Percentiles rank a stretch among this genome's conserved stretches.
These are phyloP conservation scores for Diaporthe sp. DNA, from an alignment of 2,329 filamentous ascomycete species.

Conservation along the genomic window DNA sequence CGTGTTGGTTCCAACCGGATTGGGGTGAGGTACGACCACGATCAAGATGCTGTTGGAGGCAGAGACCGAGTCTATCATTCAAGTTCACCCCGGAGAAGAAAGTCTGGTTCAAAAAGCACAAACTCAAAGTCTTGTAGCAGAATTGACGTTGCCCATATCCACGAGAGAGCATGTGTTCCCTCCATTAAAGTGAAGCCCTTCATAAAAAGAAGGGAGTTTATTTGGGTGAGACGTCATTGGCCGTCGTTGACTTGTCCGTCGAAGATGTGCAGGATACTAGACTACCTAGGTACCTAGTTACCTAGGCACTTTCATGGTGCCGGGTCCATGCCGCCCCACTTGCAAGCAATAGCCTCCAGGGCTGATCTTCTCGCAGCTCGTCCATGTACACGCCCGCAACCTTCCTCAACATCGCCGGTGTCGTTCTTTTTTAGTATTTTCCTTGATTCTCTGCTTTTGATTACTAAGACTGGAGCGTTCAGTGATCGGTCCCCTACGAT, in stretches of 20 bases:
- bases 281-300: background rate
- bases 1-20: background rate
- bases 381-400: background rate
- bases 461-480: background rate
- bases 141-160: no score
- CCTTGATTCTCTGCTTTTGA: conserved; percentile 15
- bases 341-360: background rate
- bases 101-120: background rate
- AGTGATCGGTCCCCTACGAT: conserved; percentile 15
- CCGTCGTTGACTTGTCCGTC: background rate
- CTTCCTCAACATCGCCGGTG: background rate
- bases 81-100: background rate
- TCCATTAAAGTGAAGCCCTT: background rate
- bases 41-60: background rate
- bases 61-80: background rate
- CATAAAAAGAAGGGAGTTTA: background rate
- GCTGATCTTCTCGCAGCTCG: background rate
- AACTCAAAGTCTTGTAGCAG: no score
- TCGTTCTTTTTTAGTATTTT: conserved; percentile 14
- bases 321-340: conserved; percentile 10
- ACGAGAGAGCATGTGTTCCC: background rate
- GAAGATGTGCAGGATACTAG: background rate
- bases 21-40: background rate
- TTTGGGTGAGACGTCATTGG: conserved; percentile 29
- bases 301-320: background rate